Percentiles rank a stretch among this genome's conserved stretches.
phyloP scores from a whole-genome alignment of 1,139 yeast species.

The Candida albicans region DNA sequence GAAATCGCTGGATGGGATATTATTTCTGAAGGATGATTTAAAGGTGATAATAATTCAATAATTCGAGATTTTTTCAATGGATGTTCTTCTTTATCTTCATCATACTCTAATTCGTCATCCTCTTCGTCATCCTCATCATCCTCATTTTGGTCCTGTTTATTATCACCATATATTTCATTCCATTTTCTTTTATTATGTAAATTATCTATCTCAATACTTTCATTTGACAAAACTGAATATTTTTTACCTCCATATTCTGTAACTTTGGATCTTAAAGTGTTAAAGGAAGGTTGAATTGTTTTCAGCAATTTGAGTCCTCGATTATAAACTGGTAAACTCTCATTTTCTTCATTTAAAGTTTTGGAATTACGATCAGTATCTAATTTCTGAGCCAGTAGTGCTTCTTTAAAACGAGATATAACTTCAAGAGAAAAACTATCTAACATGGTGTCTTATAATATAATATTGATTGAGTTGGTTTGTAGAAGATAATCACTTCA shows the following conservation, averaged over 20 bases:
- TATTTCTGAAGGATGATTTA: conserved; percentile 77
- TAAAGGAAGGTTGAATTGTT: conserved; percentile 17
- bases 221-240: conserved; percentile 41
- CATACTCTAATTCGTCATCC: conserved; percentile 15
- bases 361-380: conserved; percentile 4
- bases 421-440: conserved; percentile 43
- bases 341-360: conserved; percentile 6
- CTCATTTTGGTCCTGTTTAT: conserved; percentile 27
- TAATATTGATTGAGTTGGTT: background rate
- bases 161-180: conserved; percentile 21
- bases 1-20: conserved; percentile 69
- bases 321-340: conserved; percentile 26
- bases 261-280: conserved; percentile 31
- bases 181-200: conserved; percentile 38
- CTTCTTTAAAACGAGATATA: conserved; percentile 41
- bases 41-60: conserved; percentile 68
- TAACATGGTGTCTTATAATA: conserved; percentile 24
- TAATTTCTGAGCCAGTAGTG: conserved; percentile 24
- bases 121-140: conserved; percentile 19
- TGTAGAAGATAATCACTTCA: background rate
- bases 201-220: conserved; percentile 30
- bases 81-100: conserved; percentile 29
- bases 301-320: conserved; percentile 36
- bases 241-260: conserved; percentile 46
- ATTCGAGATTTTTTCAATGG: conserved; percentile 39